Conservation (phyloP, 805 yeast species). For the Candida ipomoeae region DNA sequence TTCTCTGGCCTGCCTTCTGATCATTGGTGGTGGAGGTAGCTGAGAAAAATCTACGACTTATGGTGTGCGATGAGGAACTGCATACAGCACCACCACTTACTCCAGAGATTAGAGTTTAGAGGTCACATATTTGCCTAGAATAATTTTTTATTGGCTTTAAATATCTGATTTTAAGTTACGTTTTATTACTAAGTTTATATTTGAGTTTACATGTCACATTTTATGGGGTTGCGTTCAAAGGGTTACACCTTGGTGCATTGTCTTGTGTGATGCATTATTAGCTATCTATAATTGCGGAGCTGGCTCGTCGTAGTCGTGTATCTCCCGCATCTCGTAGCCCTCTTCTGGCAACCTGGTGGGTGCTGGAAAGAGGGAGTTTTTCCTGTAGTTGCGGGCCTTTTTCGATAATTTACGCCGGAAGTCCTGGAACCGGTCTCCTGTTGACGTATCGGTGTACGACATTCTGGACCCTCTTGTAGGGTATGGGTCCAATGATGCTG, state of each 20-base stretch:
- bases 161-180: no score
- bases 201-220: no score
- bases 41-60: neutral
- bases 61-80: slow-evolving; percentile 4
- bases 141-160: no score
- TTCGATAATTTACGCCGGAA: slow-evolving; percentile 10
- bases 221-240: no score
- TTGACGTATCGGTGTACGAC: slow-evolving; percentile 9
- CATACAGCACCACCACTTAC: neutral
- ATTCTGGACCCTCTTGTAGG: slow-evolving; percentile 9
- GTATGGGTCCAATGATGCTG: slow-evolving; percentile 10
- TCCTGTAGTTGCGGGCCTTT: slow-evolving; percentile 14
- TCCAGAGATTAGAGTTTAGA: no score
- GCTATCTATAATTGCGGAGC: neutral
- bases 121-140: no score
- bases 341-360: slow-evolving; percentile 17
- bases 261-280: neutral
- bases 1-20: slow-evolving; percentile 93
- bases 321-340: slow-evolving; percentile 7
- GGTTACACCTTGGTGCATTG: no score
- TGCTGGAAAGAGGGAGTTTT: slow-evolving; percentile 17
- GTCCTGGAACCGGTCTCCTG: slow-evolving; percentile 9
- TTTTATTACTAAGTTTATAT: no score
- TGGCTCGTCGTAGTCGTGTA: neutral
- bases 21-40: slow-evolving; percentile 36